phyloP scores from a whole-genome alignment of 495 filamentous ascomycete genomes.

The Penicillium goetzii region DNA sequence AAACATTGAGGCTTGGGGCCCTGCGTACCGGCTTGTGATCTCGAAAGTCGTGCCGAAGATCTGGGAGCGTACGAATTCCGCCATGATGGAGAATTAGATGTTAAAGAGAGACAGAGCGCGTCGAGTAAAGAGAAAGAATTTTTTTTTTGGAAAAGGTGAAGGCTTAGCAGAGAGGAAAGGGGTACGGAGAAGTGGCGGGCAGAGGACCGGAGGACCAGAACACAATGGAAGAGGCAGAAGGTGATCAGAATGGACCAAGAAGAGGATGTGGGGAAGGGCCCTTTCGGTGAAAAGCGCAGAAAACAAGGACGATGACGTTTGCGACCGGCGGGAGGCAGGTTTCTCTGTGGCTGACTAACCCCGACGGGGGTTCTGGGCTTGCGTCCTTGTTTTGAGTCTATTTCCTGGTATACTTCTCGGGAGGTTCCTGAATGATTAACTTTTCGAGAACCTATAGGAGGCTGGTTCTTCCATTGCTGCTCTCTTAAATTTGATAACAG shows the following conservation, averaged over 20 bases:
- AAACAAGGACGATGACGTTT: constrained; percentile 49
- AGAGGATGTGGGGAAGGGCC: constrained; percentile 44
- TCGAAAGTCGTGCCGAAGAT: constrained; percentile 99
- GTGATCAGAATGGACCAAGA: constrained; percentile 19
- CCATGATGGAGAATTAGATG: constrained; percentile 58
- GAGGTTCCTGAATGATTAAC: background rate
- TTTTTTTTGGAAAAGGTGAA: constrained; percentile 2
- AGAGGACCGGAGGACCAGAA: background rate
- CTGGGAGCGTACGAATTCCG: constrained; percentile 98
- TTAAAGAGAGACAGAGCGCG: constrained; percentile 9
- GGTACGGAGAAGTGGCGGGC: constrained; percentile 19
- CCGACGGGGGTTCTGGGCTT: background rate
- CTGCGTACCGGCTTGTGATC: constrained; percentile 91
- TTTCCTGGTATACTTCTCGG: background rate
- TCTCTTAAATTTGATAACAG: background rate
- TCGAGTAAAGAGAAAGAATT: background rate
- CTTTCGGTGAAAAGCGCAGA: constrained; percentile 35
- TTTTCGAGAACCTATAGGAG: background rate
- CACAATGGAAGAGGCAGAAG: background rate
- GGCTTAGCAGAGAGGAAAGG: constrained; percentile 21
- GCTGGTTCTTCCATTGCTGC: background rate
- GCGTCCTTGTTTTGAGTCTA: background rate
- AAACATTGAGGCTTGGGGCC: constrained; percentile 9
- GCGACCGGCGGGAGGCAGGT: constrained; percentile 29
- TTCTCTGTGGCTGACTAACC: constrained; percentile 32